Percentiles rank a stretch among this genome's conserved stretches.
phyloP scores from a whole-genome alignment of 1,139 yeast species.

The Blastobotrys capitulatus region DNA sequence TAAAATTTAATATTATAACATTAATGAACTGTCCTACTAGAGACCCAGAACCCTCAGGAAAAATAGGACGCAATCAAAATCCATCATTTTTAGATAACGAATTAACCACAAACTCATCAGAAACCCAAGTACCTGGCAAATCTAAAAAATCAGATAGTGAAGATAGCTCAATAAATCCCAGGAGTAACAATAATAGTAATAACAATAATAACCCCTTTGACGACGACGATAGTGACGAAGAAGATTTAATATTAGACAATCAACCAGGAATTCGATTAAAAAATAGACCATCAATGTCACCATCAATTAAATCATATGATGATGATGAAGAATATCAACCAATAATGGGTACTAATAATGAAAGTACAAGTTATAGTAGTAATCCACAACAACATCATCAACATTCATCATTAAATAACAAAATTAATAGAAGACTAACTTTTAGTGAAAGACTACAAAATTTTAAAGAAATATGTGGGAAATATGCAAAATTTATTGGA shows the following conservation, averaged over 20 bases:
- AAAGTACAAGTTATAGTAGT: too few species aligned
- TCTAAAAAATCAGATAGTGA: not conserved
- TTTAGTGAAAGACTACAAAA: not conserved
- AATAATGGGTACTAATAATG: not conserved
- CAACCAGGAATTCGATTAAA: conserved; percentile 1
- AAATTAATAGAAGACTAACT: too few species aligned
- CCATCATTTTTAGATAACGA: conserved; percentile 20
- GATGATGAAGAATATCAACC: not conserved
- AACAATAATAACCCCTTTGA: conserved; percentile 1
- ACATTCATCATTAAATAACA: not conserved
- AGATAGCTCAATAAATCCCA: not conserved
- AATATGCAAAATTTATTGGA: conserved; percentile 68
- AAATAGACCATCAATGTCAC: conserved; percentile 1
- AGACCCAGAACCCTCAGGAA: conserved; percentile 27
- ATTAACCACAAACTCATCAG: conserved; percentile 19
- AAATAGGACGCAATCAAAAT: conserved; percentile 24
- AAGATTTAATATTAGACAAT: not conserved
- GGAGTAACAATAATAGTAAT: not conserved
- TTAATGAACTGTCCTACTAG: conserved; percentile 31
- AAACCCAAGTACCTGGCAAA: conserved; percentile 5
- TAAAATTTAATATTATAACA: not conserved
- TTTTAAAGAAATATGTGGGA: conserved; percentile 26
- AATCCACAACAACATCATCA: not conserved
- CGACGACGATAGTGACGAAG: not conserved
- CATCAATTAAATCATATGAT: not conserved